Base-by-base conservation (phyloP, 2,329 filamentous ascomycete genomes). In the Cadophora sp. region DNA sequence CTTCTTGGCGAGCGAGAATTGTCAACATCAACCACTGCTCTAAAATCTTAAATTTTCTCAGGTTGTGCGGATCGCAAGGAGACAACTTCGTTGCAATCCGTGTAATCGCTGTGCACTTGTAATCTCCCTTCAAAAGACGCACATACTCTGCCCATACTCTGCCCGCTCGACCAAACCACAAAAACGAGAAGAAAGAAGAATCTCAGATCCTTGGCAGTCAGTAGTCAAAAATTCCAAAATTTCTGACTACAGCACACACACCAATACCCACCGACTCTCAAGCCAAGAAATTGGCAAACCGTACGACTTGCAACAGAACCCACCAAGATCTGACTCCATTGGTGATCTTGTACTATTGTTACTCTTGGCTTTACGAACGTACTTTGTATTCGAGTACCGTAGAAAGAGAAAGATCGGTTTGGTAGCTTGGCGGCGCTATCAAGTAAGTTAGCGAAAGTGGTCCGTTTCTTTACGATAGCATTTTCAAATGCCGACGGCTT, bases 251-350 rank as follows among this genome's bases (percentile, higher is more conserved):
- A 43, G 34, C 34, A 37, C 7, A 37, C 14, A n/a, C n/a, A n/a
- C 14, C 12, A 43, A 43, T 19, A 16, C 40, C 16, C 16, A 43
- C 16, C 40, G 6, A 43, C 43, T 8, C 22, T 8, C 1, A 48
- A 6, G 60, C 60, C 31, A 63, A 63, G 29, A 24, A 11, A n/a
- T 63, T 51, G 60, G 60, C 60, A 50, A 51, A 51, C 27, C n/a
- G 4, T 34, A 29, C 43, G 50, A 53, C 12, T 9, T 53, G 50
- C 50, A 53, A 53, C 50, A 53, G 16, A 43, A 4, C 12, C 1
- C 12, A 43, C 5, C 19, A 19, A 16, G 4, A 43, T 43, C 6
- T 1, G 40, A 43, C 16, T 16, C 40, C 12, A 43, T 43, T 43
- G 40, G 40, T 43, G 12, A 14, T 14, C 40, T 43, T 43, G 11